phyloP scores from a whole-genome alignment of 2,329 filamentous ascomycete genomes.

The Aaosphaeria pasadenensis region DNA sequence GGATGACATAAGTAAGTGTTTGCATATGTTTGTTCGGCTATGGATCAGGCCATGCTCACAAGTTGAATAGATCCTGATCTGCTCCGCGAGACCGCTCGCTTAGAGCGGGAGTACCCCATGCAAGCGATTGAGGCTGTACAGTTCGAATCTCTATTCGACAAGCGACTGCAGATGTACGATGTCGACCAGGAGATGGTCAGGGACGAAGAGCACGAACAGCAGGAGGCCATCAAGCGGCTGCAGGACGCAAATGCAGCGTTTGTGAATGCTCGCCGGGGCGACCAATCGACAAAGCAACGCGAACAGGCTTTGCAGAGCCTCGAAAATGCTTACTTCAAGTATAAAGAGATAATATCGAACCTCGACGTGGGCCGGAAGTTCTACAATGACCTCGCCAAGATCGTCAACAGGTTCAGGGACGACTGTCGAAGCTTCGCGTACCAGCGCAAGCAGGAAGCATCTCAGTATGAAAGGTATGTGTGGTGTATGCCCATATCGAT shows the following conservation, averaged over 20 bases:
- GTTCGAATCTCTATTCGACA: constrained; percentile 88
- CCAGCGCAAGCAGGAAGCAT: constrained; percentile 75
- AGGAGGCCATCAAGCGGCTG: constrained; percentile 65
- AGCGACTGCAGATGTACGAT: constrained; percentile 78
- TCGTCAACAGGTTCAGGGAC: constrained; percentile 82
- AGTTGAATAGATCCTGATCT: constrained; percentile 63
- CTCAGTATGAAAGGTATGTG: constrained; percentile 70
- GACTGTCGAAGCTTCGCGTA: constrained; percentile 76
- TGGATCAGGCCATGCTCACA: constrained; percentile 19
- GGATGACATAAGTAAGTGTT: constrained; percentile 73
- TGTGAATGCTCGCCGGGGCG: constrained; percentile 65
- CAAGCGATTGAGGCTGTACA: constrained; percentile 82
- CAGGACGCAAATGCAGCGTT: constrained; percentile 77
- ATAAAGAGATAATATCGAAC: constrained; percentile 92
- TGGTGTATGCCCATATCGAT: neutral
- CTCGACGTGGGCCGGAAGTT: constrained; percentile 90
- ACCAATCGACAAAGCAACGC: constrained; percentile 67
- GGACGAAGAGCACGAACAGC: constrained; percentile 74
- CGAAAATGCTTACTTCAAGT: constrained; percentile 90
- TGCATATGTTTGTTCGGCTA: constrained; percentile 1
- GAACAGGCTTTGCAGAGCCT: constrained; percentile 83
- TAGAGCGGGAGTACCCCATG: constrained; percentile 83
- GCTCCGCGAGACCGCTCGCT: constrained; percentile 73
- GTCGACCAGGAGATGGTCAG: constrained; percentile 68
- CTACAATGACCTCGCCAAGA: constrained; percentile 91